These are phyloP conservation scores for Zygnema cylindricum DNA, from an alignment of 139 green algal species.

Conservation along the genomic window DNA sequence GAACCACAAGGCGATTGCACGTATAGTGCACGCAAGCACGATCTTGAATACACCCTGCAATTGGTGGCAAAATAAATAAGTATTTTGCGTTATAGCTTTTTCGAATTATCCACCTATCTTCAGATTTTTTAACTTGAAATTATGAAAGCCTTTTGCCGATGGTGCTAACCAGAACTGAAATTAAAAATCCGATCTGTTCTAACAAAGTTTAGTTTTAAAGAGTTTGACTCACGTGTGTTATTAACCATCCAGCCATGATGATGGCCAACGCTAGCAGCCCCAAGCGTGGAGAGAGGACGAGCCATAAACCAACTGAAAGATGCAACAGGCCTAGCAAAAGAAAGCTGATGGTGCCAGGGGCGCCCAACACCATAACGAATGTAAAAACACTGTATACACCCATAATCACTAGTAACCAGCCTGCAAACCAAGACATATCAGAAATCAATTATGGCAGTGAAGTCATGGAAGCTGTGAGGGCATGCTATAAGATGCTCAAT, in stretches of 20 bases:
- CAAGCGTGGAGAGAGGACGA: constrained; percentile 27
- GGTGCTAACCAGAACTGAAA: no score
- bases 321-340: constrained; percentile 38
- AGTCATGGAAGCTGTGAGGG: no score
- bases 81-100: no score
- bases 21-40: constrained; percentile 27
- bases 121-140: no score
- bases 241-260: constrained; percentile 46
- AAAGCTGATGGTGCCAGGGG: constrained; percentile 27
- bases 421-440: constrained; percentile 1
- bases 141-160: no score
- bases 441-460: no score
- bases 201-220: no score
- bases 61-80: no score
- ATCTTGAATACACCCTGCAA: constrained; percentile 40
- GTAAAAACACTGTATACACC: constrained; percentile 11
- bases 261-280: constrained; percentile 36
- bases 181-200: no score
- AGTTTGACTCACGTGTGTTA: constrained; percentile 39
- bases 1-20: constrained; percentile 43
- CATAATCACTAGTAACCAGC: constrained; percentile 27
- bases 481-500: no score
- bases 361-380: constrained; percentile 21
- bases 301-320: constrained; percentile 40
- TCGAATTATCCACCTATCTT: no score